Evolutionary conservation across 768 basidiomycete species (phyloP).

Genomic region (Suillus variegatus): DNA sequence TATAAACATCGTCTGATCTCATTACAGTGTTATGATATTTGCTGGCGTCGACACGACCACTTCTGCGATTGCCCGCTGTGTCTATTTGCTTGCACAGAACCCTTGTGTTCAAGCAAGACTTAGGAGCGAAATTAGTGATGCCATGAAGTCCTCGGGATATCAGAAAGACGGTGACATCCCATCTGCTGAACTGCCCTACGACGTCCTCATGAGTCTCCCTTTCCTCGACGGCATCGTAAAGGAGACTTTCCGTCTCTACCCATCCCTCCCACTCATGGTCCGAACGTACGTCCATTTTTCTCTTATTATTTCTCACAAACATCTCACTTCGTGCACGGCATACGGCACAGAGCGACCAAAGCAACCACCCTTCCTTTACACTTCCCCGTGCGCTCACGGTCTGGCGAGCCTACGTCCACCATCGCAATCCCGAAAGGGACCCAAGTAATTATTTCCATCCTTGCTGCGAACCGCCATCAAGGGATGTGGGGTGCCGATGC

Average conservation of each 20-base stretch:
- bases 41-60: constrained; percentile 49
- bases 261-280: constrained; percentile 8
- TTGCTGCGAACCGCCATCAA: constrained; percentile 39
- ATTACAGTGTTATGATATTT: constrained; percentile 41
- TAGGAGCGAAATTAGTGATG: constrained; percentile 35
- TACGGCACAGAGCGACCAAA: constrained; percentile 30
- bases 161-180: neutral
- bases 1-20: no score
- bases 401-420: constrained; percentile 33
- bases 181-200: constrained; percentile 33
- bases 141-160: constrained; percentile 7
- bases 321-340: neutral
- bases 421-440: constrained; percentile 31
- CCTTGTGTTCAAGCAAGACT: constrained; percentile 41
- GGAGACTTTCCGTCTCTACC: constrained; percentile 43
- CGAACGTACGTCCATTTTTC: constrained; percentile 20
- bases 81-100: constrained; percentile 37
- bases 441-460: constrained; percentile 36
- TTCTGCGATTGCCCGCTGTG: constrained; percentile 34
- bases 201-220: constrained; percentile 37
- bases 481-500: constrained; percentile 49
- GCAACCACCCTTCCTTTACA: constrained; percentile 43
- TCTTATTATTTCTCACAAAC: neutral
- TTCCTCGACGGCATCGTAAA: constrained; percentile 42
- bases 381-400: constrained; percentile 33